These are phyloP conservation scores for Sclerotinia spermophila DNA, from an alignment of 2,329 filamentous ascomycete genomes.

Conservation along the genomic window DNA sequence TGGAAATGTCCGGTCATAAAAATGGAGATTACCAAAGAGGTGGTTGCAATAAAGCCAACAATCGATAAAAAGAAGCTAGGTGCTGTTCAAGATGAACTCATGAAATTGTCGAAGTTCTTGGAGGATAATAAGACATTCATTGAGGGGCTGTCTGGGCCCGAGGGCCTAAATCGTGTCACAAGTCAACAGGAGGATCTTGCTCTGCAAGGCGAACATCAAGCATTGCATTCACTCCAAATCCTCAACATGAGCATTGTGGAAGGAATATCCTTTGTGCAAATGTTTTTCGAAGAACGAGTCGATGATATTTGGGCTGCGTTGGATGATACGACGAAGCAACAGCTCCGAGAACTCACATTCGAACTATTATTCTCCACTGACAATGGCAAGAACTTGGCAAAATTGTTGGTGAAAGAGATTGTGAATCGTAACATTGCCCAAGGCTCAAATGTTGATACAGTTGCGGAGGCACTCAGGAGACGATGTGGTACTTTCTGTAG, in stretches of 20 bases:
- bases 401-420: slow-evolving; percentile 93
- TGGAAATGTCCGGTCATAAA: slow-evolving; percentile 79
- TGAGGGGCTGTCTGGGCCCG: slow-evolving; percentile 87
- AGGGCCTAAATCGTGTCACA: slow-evolving; percentile 71
- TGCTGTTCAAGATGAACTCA: slow-evolving; percentile 74
- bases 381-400: slow-evolving; percentile 82
- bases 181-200: slow-evolving; percentile 89
- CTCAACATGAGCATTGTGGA: slow-evolving; percentile 90
- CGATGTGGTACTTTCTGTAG: slow-evolving; percentile 97
- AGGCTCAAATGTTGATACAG: slow-evolving; percentile 94
- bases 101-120: slow-evolving; percentile 76
- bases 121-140: slow-evolving; percentile 86
- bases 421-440: slow-evolving; percentile 97
- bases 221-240: slow-evolving; percentile 78
- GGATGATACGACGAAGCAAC: slow-evolving; percentile 64
- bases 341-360: slow-evolving; percentile 75
- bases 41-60: slow-evolving; percentile 61
- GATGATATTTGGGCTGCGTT: slow-evolving; percentile 80
- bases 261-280: slow-evolving; percentile 91
- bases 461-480: slow-evolving; percentile 87
- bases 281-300: slow-evolving; percentile 90
- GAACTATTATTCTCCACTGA: slow-evolving; percentile 79
- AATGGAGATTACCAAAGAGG: slow-evolving; percentile 51
- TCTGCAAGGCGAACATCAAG: slow-evolving; percentile 89
- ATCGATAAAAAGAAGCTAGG: slow-evolving; percentile 66